Evolutionary conservation across 192 early-diverging fungal genomes (phyloP).

Genomic region (Backusella sp.): DNA sequence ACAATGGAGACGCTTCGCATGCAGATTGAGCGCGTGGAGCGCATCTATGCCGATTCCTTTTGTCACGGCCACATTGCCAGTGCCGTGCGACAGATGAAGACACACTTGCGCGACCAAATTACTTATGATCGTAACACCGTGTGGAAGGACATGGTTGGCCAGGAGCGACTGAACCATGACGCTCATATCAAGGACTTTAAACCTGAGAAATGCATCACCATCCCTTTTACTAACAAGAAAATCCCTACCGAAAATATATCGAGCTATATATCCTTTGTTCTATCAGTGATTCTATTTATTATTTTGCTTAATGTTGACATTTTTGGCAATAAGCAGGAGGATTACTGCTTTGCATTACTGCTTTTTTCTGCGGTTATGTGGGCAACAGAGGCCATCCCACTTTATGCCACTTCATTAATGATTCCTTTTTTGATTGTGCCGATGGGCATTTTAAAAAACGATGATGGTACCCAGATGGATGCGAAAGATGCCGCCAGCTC

Average conservation of each 20-base stretch:
- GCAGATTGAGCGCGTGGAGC: conserved; percentile 52
- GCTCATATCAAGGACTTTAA: conserved; percentile 40
- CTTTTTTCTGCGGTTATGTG: conserved; percentile 81
- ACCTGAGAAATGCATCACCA: conserved; percentile 23
- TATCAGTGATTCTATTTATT: conserved; percentile 58
- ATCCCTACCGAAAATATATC: not conserved
- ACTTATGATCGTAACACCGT: conserved; percentile 76
- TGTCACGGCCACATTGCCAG: conserved; percentile 49
- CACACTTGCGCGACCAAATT: conserved; percentile 64
- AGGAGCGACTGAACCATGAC: conserved; percentile 52
- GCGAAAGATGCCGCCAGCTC: conserved; percentile 58
- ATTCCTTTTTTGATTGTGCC: conserved; percentile 68
- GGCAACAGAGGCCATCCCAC: conserved; percentile 82
- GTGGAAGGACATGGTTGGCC: conserved; percentile 77
- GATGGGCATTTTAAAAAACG: conserved; percentile 60
- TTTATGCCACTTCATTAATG: conserved; percentile 69
- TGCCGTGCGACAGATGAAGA: conserved; percentile 60
- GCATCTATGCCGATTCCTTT: conserved; percentile 62
- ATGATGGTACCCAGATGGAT: conserved; percentile 40
- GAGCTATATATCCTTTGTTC: conserved; percentile 31
- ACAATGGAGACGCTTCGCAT: conserved; percentile 47
- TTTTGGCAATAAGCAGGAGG: conserved; percentile 69
- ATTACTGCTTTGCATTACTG: conserved; percentile 86
- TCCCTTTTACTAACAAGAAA: conserved; percentile 20
- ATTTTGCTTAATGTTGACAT: conserved; percentile 55